Conservation (phyloP, 768 basidiomycete species). For the Arthromyces matolae region DNA sequence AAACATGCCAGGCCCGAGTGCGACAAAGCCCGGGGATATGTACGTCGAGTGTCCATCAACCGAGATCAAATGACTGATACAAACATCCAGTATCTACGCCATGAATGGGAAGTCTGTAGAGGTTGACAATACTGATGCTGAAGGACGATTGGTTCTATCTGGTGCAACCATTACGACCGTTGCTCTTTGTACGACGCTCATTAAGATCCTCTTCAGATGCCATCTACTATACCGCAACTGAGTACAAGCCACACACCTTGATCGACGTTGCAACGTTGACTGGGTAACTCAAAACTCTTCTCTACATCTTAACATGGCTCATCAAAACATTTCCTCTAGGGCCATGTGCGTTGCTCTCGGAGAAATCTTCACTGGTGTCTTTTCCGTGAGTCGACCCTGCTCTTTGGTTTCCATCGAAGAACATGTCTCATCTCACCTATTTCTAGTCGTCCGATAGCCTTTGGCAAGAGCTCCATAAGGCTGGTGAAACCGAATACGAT, state of each 20-base stretch:
- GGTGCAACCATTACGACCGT: constrained; percentile 36
- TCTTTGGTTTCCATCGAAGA: background rate
- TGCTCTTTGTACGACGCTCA: background rate
- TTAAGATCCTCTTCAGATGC: constrained; percentile 48
- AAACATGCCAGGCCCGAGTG: constrained; percentile 76
- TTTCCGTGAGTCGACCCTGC: constrained; percentile 49
- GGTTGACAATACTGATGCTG: constrained; percentile 85
- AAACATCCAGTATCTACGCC: constrained; percentile 56
- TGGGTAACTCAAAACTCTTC: constrained; percentile 43
- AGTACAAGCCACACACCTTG: constrained; percentile 76
- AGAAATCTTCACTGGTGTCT: constrained; percentile 74
- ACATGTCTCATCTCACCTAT: background rate
- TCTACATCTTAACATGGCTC: background rate
- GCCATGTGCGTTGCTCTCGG: constrained; percentile 74
- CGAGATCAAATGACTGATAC: background rate
- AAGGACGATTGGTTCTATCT: constrained; percentile 73
- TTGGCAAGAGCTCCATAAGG: constrained; percentile 64
- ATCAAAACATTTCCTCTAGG: constrained; percentile 29
- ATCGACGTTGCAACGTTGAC: constrained; percentile 89
- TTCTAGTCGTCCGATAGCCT: constrained; percentile 67
- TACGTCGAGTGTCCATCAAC: constrained; percentile 28
- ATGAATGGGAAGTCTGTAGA: constrained; percentile 89
- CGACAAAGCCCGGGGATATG: constrained; percentile 86
- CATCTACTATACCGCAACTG: constrained; percentile 74
- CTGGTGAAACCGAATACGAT: constrained; percentile 74